Base-by-base conservation (phyloP, 306 rosid genomes). In the Casuarina equisetifolia region DNA sequence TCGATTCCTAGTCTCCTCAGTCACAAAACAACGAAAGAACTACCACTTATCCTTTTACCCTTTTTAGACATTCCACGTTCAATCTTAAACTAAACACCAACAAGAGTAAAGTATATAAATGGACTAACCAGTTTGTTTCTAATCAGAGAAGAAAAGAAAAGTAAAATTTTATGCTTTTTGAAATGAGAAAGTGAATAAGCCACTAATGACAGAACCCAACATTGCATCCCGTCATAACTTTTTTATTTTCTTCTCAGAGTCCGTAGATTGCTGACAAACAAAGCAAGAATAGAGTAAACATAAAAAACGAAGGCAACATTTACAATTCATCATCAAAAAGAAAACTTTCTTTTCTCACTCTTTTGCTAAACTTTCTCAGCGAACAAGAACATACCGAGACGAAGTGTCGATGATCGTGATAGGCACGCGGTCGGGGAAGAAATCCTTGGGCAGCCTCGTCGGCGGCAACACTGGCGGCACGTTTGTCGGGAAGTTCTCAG, bases 381-480 rank as follows among this genome's bases (percentile, higher is more conserved):
- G 7, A 15, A 2, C 69, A 63, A 63, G 32, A 42, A 4, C 42
- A 63, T 81, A 96, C 99, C 93, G 92, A 35, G 99, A 96, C 10
- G 99, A 89, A 57, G 99, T 91, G 73, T 96, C 99, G 57, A 96
- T 88, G 69, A 96, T 86, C 5, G 96, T 96, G 74, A 93, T 86
- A 32, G 99, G 98, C 13, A 96, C 97, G 3, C 90, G 91, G 61
- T 96, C 99, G 16, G 99, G 99, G 53, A 88, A 96, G 57, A 91
- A 89, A 82, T 93, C 98, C 12, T 90, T 92, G 0, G 99, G 93
- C 82, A 96, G 80, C 70, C 89, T 84, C 1, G 99, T 93, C 1
- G 99, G 98, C 12, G 98, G 99, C 78, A 93, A 77, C 7, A 93
- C 82, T 2, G 93, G 96, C 2, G 98, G 91, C 4, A 90, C 97